These are phyloP conservation scores for Poronia punctata DNA, from an alignment of 495 filamentous ascomycete species.

Conservation along the genomic window DNA sequence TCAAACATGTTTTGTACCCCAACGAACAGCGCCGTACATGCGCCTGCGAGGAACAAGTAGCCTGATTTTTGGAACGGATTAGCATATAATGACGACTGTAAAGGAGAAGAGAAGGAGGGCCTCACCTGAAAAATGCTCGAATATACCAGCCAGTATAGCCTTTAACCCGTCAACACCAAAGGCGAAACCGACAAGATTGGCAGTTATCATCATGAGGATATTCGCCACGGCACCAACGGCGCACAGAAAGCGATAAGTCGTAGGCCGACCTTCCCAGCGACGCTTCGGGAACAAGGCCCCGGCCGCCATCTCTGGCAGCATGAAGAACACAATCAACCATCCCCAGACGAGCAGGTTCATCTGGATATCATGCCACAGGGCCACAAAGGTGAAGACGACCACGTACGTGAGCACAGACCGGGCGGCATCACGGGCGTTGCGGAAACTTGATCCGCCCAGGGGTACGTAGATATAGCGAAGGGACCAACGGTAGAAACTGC, in stretches of 20 bases:
- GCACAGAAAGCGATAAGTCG: conserved; percentile 69
- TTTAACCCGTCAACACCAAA: conserved; percentile 83
- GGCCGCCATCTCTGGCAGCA: conserved; percentile 78
- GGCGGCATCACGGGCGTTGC: conserved; percentile 25
- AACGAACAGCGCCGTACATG: conserved; percentile 69
- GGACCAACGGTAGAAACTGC: conserved; percentile 88
- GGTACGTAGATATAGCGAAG: conserved; percentile 93
- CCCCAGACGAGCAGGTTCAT: conserved; percentile 92
- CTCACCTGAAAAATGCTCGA: conserved; percentile 62
- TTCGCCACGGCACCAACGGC: conserved; percentile 83
- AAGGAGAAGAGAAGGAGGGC: no score
- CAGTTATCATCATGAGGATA: conserved; percentile 90
- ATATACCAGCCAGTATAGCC: conserved; percentile 64
- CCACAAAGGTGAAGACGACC: conserved; percentile 93
- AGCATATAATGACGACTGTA: neutral
- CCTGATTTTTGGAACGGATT: conserved; percentile 39
- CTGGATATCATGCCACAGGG: conserved; percentile 96
- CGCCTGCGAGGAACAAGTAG: conserved; percentile 62
- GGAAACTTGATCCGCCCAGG: conserved; percentile 62
- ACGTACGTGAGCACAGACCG: conserved; percentile 62
- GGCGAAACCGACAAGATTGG: conserved; percentile 92
- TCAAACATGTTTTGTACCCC: conserved; percentile 97
- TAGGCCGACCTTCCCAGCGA: conserved; percentile 60
- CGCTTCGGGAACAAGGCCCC: conserved; percentile 60
- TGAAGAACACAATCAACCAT: conserved; percentile 90